Evolutionary conservation across 2,329 filamentous ascomycete genomes (phyloP).

Genomic region (Lasiodiplodia gonubiensis): DNA sequence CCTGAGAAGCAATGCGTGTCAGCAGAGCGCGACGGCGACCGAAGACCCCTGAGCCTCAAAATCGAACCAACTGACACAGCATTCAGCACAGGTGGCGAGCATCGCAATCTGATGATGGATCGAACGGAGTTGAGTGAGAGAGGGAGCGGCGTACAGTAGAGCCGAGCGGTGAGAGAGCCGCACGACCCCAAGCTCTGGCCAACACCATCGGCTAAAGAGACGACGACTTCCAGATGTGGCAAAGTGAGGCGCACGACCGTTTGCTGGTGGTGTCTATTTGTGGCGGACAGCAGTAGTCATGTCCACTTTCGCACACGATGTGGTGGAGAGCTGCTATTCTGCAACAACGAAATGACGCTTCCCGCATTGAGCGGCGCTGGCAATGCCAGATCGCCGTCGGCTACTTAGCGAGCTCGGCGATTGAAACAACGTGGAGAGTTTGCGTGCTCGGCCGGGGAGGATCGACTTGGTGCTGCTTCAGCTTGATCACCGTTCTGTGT

Average conservation of each 20-base stretch:
- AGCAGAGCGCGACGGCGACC: background rate
- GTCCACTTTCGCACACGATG: background rate
- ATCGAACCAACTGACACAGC: background rate
- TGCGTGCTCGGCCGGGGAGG: constrained; percentile 10
- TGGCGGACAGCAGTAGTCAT: background rate
- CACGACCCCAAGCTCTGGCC: constrained; percentile 2
- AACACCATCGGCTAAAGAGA: constrained; percentile 18
- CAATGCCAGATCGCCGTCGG: constrained; percentile 18
- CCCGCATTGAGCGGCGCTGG: background rate
- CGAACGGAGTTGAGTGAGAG: constrained; percentile 7
- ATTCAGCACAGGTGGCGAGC: constrained; percentile 2
- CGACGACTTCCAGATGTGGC: background rate
- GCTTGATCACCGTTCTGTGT: constrained; percentile 6
- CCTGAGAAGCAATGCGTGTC: background rate
- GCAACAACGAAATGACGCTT: constrained; percentile 7
- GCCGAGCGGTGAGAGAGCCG: constrained; percentile 13
- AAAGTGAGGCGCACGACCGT: background rate
- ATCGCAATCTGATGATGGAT: constrained; percentile 21
- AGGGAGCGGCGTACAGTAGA: constrained; percentile 1
- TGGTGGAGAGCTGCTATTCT: background rate
- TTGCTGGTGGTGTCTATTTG: constrained; percentile 13
- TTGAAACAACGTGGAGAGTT: constrained; percentile 15
- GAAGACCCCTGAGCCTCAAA: background rate
- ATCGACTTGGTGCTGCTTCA: constrained; percentile 16
- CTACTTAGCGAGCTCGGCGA: constrained; percentile 16